phyloP scores from a whole-genome alignment of 2,329 filamentous ascomycete species.

The Dothistroma pini region DNA sequence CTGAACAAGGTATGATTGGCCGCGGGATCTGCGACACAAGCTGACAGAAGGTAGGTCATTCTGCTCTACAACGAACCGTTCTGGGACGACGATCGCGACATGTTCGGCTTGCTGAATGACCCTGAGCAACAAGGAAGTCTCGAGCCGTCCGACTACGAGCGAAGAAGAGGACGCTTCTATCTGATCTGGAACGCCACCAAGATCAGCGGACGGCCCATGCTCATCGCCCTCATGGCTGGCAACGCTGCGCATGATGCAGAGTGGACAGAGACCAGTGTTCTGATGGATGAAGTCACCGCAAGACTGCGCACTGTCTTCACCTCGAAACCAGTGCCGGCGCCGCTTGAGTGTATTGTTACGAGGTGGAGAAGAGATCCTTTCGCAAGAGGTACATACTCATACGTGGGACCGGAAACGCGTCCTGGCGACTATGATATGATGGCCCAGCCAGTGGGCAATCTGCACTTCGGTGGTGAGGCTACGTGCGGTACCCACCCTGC shows the following conservation, averaged over 20 bases:
- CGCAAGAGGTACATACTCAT: constrained; percentile 93
- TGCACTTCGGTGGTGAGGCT: constrained; percentile 95
- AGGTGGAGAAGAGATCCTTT: constrained; percentile 90
- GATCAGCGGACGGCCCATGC: constrained; percentile 77
- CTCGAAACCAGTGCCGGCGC: constrained; percentile 62
- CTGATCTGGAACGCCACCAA: constrained; percentile 96
- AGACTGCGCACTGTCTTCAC: constrained; percentile 74
- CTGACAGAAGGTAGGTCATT: constrained; percentile 53
- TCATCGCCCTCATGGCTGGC: constrained; percentile 92
- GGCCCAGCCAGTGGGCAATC: constrained; percentile 76
- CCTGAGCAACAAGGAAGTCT: constrained; percentile 67
- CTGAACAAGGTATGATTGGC: constrained; percentile 69
- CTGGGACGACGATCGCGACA: constrained; percentile 86
- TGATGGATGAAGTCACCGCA: constrained; percentile 75
- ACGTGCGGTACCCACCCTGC: constrained; percentile 95
- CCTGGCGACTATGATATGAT: constrained; percentile 90
- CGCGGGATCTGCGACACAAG: not conserved
- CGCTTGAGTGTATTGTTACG: constrained; percentile 82
- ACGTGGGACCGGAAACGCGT: constrained; percentile 75
- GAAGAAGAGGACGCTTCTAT: constrained; percentile 85
- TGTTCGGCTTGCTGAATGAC: constrained; percentile 85
- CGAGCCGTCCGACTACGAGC: constrained; percentile 72
- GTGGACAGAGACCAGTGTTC: constrained; percentile 65
- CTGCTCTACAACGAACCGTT: constrained; percentile 85
- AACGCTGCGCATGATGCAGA: constrained; percentile 90